Conservation (phyloP, 768 basidiomycete genomes). For the Xerocomellus amylosporus region DNA sequence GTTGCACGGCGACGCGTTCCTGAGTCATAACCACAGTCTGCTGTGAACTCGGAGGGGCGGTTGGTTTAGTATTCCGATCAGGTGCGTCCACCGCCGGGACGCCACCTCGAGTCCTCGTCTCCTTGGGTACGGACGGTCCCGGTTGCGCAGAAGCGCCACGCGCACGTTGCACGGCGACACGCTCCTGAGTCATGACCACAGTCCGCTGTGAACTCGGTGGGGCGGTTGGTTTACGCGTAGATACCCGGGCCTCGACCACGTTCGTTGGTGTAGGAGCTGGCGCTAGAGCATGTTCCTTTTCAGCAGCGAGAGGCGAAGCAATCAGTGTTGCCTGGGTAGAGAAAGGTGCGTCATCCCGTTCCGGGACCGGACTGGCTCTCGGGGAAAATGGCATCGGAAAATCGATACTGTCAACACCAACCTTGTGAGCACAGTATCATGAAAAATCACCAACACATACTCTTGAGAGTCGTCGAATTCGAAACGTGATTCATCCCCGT, state of each 20-base stretch:
- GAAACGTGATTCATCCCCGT: background rate
- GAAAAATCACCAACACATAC: slow-evolving; percentile 10
- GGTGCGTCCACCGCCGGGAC: slow-evolving; percentile 1
- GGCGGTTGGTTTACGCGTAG: background rate
- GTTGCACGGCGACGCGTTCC: slow-evolving; percentile 3
- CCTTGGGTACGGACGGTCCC: slow-evolving; percentile 6
- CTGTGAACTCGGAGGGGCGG: slow-evolving; percentile 10
- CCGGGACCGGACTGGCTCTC: background rate
- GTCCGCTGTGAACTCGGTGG: slow-evolving; percentile 13
- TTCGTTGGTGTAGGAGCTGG: background rate
- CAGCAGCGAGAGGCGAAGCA: slow-evolving; percentile 12
- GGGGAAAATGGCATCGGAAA: slow-evolving; percentile 1
- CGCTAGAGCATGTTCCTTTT: background rate
- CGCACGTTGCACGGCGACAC: background rate
- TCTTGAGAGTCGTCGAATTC: background rate
- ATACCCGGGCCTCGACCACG: background rate
- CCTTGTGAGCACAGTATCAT: background rate
- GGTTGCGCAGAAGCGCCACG: slow-evolving; percentile 14
- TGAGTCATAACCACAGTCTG: slow-evolving; percentile 1
- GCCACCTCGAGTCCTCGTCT: background rate
- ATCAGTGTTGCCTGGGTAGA: slow-evolving; percentile 29
- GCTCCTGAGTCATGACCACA: slow-evolving; percentile 2
- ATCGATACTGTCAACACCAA: background rate
- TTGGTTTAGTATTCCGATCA: slow-evolving; percentile 9
- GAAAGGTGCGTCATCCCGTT: slow-evolving; percentile 5